Evolutionary conservation across 2,329 filamentous ascomycete species (phyloP).

Genomic region (Phaeosphaeriaceae sp.): DNA sequence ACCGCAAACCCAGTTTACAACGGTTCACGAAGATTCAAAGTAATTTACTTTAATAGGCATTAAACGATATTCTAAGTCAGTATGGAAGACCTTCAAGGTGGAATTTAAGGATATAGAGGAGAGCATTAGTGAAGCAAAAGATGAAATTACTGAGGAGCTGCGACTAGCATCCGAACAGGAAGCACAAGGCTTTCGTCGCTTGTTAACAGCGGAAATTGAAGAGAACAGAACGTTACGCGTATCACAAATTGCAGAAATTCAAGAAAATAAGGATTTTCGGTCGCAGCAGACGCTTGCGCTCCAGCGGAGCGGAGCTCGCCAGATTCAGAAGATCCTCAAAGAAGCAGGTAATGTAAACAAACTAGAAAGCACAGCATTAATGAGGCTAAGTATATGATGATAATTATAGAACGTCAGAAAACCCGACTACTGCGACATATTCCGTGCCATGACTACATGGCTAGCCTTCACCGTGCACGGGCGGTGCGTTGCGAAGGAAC

Average conservation of each 20-base stretch:
- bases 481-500: conserved; percentile 18
- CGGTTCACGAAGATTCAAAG: background rate
- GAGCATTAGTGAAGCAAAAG: conserved; percentile 18
- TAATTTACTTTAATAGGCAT: conserved; percentile 7
- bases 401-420: conserved; percentile 15
- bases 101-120: conserved; percentile 25
- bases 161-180: conserved; percentile 22
- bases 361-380: background rate
- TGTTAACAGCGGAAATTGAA: conserved; percentile 13
- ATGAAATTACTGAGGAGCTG: conserved; percentile 22
- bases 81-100: conserved; percentile 21
- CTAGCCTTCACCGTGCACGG: conserved; percentile 12
- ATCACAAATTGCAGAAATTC: conserved; percentile 15
- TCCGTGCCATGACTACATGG: conserved; percentile 17
- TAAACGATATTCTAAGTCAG: conserved; percentile 19
- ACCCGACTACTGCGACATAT: conserved; percentile 18
- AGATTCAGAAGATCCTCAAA: conserved; percentile 18
- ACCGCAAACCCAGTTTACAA: background rate
- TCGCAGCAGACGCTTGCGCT: conserved; percentile 17
- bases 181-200: conserved; percentile 15
- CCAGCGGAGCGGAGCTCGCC: conserved; percentile 10
- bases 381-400: conserved; percentile 4
- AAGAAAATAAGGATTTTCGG: conserved; percentile 18
- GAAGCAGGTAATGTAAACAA: conserved; percentile 17
- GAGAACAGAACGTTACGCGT: conserved; percentile 17